phyloP scores from a whole-genome alignment of 441 rosid genomes.

The Pelargonium exstipulatum region DNA sequence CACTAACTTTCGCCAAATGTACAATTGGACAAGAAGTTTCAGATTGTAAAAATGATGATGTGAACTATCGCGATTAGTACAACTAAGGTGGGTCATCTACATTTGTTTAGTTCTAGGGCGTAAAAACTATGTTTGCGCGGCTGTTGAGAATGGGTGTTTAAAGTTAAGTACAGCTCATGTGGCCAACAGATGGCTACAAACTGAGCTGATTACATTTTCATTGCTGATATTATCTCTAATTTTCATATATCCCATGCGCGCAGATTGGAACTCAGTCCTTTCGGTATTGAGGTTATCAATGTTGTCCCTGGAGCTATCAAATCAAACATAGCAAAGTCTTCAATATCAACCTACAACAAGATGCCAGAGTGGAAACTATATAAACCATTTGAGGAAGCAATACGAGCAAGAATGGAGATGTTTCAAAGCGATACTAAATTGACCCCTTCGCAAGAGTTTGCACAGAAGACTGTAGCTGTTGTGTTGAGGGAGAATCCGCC shows the following conservation, averaged over 20 bases:
- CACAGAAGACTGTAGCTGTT: constrained; percentile 50
- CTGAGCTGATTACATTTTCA: too few relatives aligned
- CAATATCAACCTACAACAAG: constrained; percentile 38
- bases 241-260: constrained; percentile 6
- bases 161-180: too few relatives aligned
- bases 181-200: too few relatives aligned
- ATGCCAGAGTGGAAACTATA: constrained; percentile 77
- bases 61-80: too few relatives aligned
- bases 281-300: constrained; percentile 69
- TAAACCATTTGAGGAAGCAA: constrained; percentile 58
- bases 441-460: constrained; percentile 67
- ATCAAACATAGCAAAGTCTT: constrained; percentile 66
- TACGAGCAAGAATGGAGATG: constrained; percentile 48
- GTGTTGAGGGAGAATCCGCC: constrained; percentile 65
- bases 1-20: too few relatives aligned
- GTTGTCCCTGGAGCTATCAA: constrained; percentile 75
- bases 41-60: too few relatives aligned
- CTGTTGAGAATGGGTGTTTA: too few relatives aligned
- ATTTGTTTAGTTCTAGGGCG: too few relatives aligned
- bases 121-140: too few relatives aligned
- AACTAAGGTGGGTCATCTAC: too few relatives aligned
- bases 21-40: too few relatives aligned
- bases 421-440: constrained; percentile 47
- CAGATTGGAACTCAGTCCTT: constrained; percentile 73
- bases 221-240: too few relatives aligned